Evolutionary conservation across 768 basidiomycete species (phyloP), one percentile per base, ranked within the genome.

Genomic region (Gymnopilus dilepis): DNA sequence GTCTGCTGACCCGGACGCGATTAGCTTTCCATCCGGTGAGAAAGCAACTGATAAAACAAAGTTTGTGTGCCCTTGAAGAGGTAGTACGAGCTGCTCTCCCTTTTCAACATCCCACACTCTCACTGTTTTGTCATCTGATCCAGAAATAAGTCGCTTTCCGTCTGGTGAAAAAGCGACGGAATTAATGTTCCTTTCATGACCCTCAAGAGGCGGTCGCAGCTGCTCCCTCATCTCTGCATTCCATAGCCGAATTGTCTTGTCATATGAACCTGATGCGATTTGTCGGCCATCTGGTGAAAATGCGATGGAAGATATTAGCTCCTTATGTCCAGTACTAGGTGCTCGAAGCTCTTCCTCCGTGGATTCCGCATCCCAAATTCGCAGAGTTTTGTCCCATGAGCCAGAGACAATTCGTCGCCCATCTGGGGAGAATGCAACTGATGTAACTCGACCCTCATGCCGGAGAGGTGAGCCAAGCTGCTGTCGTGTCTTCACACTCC

Each of bases 31-130:
- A 42, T 64, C 47, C n/a, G 43, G 53, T n/a, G 43, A 60, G 28
- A 51, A 56, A 4, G 54, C 59, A n/a, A 60, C 59, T 7, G 53
- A 48, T 2, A 0, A 2, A 1, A 61, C 28, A 3, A 6, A 19
- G 3, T 1, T 5, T 58, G 3, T 28, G 38, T 57, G 45, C 17
- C 63, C 63, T 24, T n/a, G 4, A 1, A 56, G 31, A 15, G 38
- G 26, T n/a, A 42, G 19, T n/a, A 37, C 53, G 26, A 60, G 28
- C 7, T n/a, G 47, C 22, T 47, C 55, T 1, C 56, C 42, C 0
- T 51, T 54, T 9, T 34, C 43, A 12, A 38, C 51, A 50, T 61
- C 65, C 63, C 67, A 58, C 17, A 64, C 56, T 0, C 53, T 28
- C 9, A 64, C 4, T 17, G 58, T 64, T 0, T 30, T 3, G 55